Evolutionary conservation across 768 basidiomycete genomes (phyloP), one percentile per base, ranked within the genome.

Genomic region (Lyophyllum shimeji): DNA sequence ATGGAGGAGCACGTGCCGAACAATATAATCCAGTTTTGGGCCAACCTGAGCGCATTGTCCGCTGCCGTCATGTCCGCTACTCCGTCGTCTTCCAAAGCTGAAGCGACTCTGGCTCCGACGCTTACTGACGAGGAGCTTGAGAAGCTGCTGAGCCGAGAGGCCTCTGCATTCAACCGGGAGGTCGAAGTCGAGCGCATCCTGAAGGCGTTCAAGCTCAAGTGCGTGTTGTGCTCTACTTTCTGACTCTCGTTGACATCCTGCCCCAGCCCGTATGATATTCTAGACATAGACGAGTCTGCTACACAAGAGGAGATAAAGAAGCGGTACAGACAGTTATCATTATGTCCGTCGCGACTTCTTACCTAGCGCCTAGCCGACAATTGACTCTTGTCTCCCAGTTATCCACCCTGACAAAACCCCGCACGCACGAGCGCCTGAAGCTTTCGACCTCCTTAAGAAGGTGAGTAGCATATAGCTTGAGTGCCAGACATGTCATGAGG

Each of bases 331-430:
- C 89, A 93, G 63, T 71, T 93, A 65, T 94, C 92, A 61, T 79
- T 94, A 43, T 89, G 92, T 93, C 73, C 73, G 87, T 75, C 58
- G 48, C 47, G 39, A 39, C 57, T 20, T 33, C 24, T 49, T 55
- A 33, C 37, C 40, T 11, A 24, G 8, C 34, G 27, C 48, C 52
- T n/a, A n/a, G 17, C 52, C 8, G 17, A 3, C 50, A 13, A 50
- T 50, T 37, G 48, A 58, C 21, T 44, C 27, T 43, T 27, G 29
- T 57, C 31, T 54, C 59, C n/a, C 69, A 94, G 92, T 97, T 72
- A 98, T 99, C 66, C 97, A 99, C 80, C 97, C 97, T 59, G 97
- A 99, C 79, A 99, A 98, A 81, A 89, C 90, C 64, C 77, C 90
- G 68, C 93, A 97, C 74, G 78, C 83, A 25, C 84, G 86, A 65